Evolutionary conservation across 177 flowering plant genomes (phyloP), one percentile per base, ranked within the genome.

Genomic region (Vitis hybrid): DNA sequence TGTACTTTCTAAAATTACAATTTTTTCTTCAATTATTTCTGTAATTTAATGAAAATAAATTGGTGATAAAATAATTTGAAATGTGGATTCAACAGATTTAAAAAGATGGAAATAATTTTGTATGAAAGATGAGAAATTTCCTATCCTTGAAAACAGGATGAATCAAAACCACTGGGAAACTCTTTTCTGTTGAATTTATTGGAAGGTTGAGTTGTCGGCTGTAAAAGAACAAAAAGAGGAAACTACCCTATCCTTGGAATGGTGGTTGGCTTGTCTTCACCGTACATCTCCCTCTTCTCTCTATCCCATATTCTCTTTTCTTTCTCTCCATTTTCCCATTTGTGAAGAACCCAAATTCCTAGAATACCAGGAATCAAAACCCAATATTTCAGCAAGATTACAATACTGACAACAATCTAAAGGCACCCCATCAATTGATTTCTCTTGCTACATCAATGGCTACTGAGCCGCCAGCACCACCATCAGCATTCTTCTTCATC

Each of bases 391-490:
- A 15, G 59, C 7, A 57, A 57, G 11, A 19, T 57, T 27, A 21
- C 21, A 9, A 21, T 19, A 27, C 60, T 57, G 60, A 57, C 21
- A 24, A 57, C 4, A 7, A 57, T 35, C 62, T 12, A 60, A 11
- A 27, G 12, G 14, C 62, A 32, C 27, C 30, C 30, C 46, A 40
- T 40, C 46, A 1, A 7, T 40, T 40, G 46, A 54, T 61, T 52
- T 65, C 24, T 67, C 15, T 27, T 67, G 8, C 56, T 16, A 55
- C 62, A 24, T 21, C 73, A 63, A 66, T 66, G 71, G 55, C 66
- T 60, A 6, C 59, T 66, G 9, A 18, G 52, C 1, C 52, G 6
- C n/a, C 13, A n/a, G 56, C 57, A 21, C 11, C 27, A 11, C 50
- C 27, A 2, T 19, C 50, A 21, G 4, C 35, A 11, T 4, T 32